phyloP scores from a whole-genome alignment of 495 filamentous ascomycete genomes.

The Trichocladium antarcticum region DNA sequence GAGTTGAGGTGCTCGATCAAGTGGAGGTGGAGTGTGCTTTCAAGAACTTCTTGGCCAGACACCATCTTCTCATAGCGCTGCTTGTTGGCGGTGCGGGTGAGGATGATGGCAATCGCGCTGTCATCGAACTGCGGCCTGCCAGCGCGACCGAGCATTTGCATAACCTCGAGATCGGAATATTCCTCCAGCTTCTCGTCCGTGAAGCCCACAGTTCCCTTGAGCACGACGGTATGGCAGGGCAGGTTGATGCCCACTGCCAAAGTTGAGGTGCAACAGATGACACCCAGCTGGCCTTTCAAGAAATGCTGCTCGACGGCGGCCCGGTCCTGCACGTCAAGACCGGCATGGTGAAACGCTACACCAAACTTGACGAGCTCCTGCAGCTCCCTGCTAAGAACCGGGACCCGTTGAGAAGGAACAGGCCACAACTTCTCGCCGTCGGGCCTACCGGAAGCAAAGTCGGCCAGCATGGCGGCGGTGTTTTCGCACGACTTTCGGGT shows the following conservation, averaged over 20 bases:
- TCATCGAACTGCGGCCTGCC: constrained; percentile 89
- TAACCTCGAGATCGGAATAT: constrained; percentile 85
- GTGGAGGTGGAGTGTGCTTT: constrained; percentile 80
- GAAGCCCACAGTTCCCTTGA: constrained; percentile 79
- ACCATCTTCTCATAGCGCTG: constrained; percentile 71
- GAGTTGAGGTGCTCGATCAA: constrained; percentile 91
- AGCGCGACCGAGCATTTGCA: constrained; percentile 96
- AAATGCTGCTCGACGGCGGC: constrained; percentile 60
- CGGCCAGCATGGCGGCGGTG: constrained; percentile 64
- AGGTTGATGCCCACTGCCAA: constrained; percentile 89
- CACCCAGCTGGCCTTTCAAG: constrained; percentile 61
- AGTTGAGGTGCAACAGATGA: constrained; percentile 94
- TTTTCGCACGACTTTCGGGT: constrained; percentile 65
- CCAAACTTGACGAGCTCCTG: constrained; percentile 53
- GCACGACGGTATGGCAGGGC: constrained; percentile 82
- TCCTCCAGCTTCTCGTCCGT: constrained; percentile 53
- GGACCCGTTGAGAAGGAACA: constrained; percentile 43
- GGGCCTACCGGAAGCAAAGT: constrained; percentile 49
- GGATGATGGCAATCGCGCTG: constrained; percentile 73
- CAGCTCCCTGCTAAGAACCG: constrained; percentile 51
- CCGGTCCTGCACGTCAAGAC: constrained; percentile 62
- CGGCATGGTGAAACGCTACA: constrained; percentile 91
- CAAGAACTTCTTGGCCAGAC: constrained; percentile 69
- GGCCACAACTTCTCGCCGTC: constrained; percentile 56
- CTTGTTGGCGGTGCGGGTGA: constrained; percentile 62